Evolutionary conservation across 1,284 basidiomycete genomes (phyloP), one percentile per base, ranked within the genome.

Genomic region (Leccinum solheimii): DNA sequence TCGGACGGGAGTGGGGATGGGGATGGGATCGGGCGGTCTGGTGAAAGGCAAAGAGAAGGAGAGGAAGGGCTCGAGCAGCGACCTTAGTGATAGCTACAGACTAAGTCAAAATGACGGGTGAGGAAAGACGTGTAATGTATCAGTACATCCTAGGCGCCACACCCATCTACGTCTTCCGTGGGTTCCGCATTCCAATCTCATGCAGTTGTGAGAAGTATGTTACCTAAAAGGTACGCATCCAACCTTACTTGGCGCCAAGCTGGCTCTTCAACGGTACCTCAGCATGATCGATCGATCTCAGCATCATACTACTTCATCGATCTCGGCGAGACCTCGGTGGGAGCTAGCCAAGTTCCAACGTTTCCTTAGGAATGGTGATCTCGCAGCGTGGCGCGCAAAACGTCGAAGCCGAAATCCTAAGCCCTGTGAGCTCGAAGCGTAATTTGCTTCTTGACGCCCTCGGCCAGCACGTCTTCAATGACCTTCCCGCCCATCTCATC

Each of bases 1-100:
- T 19, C 9, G n/a, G 40, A 43, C n/a, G 40, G 43, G n/a, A 45
- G 43, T 21, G 43, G 19, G 11, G 3, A 21, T 11, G 3, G 10
- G 19, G 19, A 11, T 11, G 1, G 11, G 43, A 21, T 19, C 10
- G 11, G 19, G 43, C 19, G 19, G 19, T 45, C 19, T 56, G 36
- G 34, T 45, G 13, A 71, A 71, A 50, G 63, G 62, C 1, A 65
- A 67, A 56, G 68, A 53, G n/a, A 63, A 53, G 26, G 58, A 57
- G 19, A 55, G 11, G 26, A 45, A 16, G 23, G 5, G 5, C 6
- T 16, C 10, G 2, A 63, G 58, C 9, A 54, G 56, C 3, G 26
- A 43, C 48, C 19, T 45, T 11, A 45, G 43, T 45, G 19, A 21
- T 45, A 21, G 19, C 19, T 21, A 45, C 5, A 13, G 10, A 10